Percentiles rank a stretch among this genome's conserved stretches.
Evolutionary conservation across 352 stramenopile species (phyloP).

Genomic region (Globisporangium megalacanthum): DNA sequence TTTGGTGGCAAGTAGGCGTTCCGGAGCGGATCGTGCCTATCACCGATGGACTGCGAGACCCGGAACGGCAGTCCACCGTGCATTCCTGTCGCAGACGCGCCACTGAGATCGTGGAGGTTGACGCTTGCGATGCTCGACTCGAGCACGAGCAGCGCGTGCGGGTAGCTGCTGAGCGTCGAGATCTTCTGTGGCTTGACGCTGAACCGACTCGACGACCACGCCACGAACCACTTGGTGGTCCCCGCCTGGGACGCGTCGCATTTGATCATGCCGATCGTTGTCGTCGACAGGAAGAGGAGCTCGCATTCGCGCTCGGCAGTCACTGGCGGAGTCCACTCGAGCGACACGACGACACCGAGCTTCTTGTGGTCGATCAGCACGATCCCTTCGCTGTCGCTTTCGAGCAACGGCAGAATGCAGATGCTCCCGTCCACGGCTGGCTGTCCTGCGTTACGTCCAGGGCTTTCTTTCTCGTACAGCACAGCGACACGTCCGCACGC

Average conservation of each 20-base stretch:
- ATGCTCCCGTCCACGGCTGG: conserved; percentile 20
- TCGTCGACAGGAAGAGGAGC: conserved; percentile 60
- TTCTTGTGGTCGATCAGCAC: conserved; percentile 51
- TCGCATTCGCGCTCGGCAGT: conserved; percentile 44
- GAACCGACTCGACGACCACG: conserved; percentile 61
- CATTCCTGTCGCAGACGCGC: conserved; percentile 11
- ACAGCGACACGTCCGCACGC: conserved; percentile 49
- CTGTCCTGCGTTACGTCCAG: neutral
- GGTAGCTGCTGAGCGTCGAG: conserved; percentile 46
- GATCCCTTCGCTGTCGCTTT: conserved; percentile 48
- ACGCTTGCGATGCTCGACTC: conserved; percentile 48
- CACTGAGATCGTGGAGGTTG: conserved; percentile 47
- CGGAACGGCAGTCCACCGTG: conserved; percentile 11
- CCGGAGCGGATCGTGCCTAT: neutral
- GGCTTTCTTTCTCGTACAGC: conserved; percentile 26
- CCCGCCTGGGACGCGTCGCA: conserved; percentile 27
- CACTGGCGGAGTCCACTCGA: conserved; percentile 61
- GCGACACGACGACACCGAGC: conserved; percentile 45
- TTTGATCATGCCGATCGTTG: conserved; percentile 55
- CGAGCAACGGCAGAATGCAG: conserved; percentile 47
- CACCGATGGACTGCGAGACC: conserved; percentile 4
- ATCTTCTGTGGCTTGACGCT: conserved; percentile 42
- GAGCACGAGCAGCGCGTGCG: conserved; percentile 38
- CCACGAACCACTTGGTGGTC: conserved; percentile 47
- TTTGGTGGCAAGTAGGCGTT: conserved; percentile 2